Evolutionary conservation across 1,284 basidiomycete genomes (phyloP).

Genomic region (Naganishia sp.): DNA sequence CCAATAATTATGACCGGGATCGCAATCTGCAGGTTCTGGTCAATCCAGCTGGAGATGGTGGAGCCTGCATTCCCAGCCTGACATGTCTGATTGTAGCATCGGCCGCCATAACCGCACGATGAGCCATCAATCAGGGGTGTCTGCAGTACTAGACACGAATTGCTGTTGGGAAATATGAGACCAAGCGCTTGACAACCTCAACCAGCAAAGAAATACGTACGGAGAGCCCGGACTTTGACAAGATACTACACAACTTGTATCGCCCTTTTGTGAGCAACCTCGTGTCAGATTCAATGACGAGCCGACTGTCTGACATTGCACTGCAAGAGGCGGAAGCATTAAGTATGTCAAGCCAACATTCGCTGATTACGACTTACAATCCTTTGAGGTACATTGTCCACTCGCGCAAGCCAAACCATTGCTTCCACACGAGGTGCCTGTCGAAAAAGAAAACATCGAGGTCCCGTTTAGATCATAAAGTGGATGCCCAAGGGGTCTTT

Average conservation of each 20-base stretch:
- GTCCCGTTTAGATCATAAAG: neutral
- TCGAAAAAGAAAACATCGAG: neutral
- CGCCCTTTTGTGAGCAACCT: slow-evolving; percentile 67
- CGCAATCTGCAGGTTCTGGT: slow-evolving; percentile 72
- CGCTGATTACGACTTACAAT: slow-evolving; percentile 56
- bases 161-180: slow-evolving; percentile 40
- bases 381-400: slow-evolving; percentile 76
- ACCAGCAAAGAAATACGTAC: slow-evolving; percentile 16
- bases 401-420: slow-evolving; percentile 72
- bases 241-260: slow-evolving; percentile 72
- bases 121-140: slow-evolving; percentile 79
- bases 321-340: slow-evolving; percentile 38
- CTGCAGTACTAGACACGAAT: slow-evolving; percentile 73
- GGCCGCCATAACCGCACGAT: slow-evolving; percentile 65
- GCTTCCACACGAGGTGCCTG: slow-evolving; percentile 65
- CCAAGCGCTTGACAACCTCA: neutral
- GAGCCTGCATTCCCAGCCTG: slow-evolving; percentile 64
- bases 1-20: slow-evolving; percentile 76
- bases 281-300: slow-evolving; percentile 65
- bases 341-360: neutral
- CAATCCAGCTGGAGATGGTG: slow-evolving; percentile 69
- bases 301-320: slow-evolving; percentile 76
- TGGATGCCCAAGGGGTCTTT: neutral
- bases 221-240: slow-evolving; percentile 68
- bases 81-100: slow-evolving; percentile 68